Base-by-base conservation (phyloP, 2,329 filamentous ascomycete genomes). In the Apiospora koreana region DNA sequence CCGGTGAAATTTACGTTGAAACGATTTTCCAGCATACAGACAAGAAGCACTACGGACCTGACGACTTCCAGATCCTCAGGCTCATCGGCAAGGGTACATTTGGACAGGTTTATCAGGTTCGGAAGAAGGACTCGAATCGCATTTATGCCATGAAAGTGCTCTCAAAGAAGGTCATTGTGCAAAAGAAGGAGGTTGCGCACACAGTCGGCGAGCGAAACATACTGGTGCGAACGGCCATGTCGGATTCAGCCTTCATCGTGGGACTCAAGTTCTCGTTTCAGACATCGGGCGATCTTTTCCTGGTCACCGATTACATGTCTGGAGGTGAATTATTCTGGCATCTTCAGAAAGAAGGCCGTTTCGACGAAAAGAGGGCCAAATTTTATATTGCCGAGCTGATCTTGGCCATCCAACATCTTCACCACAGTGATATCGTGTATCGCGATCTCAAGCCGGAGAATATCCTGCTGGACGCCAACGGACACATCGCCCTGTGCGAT, bases 291-390 rank as follows among this genome's bases (percentile, higher is more conserved):
- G 96, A 99, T 81, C 88, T 99, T 1, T 98, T 98, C 80, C 87
- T 99, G n/a, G 96, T 99, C 18, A 98, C 96, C 6, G 96, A 98
- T 80, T 99, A 98, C 85, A 98, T 99, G 96, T 99, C 96, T 21
- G 96, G 96, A 48, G 96, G 96, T 70, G 96, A 99, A 81, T 86
- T 99, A 1, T 99, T 99, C 83, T 99, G 96, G 95, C 96, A 99
- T 84, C 83, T 99, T 71, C 96, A 99, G 80, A 97, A 97, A 79
- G 96, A 98, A 80, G 95, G 95, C 67, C 92, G 95, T 41, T 99
- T 99, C 81, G 92, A 96, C 74, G 96, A 98, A 84, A 93, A 91
- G 76, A 91, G 96, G 31, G 96, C 96, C 74, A 98, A 98, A 82
- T 99, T 99, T 80, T 99, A 99, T 83, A 98, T 98, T 80, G 96